Conservation (phyloP, 2,329 filamentous ascomycete genomes). For the Hawksworthiomyces lignivorus region DNA sequence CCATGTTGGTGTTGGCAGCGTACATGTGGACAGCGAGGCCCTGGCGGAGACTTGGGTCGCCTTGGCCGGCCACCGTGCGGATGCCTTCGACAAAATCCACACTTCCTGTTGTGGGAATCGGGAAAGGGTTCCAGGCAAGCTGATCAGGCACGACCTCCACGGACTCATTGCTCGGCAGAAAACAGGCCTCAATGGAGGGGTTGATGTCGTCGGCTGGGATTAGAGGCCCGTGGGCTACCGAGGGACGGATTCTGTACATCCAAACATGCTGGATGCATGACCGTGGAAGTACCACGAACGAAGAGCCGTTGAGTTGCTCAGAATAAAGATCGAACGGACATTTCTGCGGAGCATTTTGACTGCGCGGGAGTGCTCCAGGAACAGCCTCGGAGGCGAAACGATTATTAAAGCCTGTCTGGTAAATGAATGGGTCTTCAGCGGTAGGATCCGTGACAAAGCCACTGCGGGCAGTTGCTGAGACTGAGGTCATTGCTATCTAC, state of each 20-base stretch:
- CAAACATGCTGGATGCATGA: slow-evolving; percentile 23
- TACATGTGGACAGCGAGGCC: slow-evolving; percentile 42
- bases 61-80: slow-evolving; percentile 39
- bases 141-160: slow-evolving; percentile 26
- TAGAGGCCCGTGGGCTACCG: slow-evolving; percentile 21
- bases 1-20: slow-evolving; percentile 39
- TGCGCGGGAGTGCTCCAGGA: slow-evolving; percentile 34
- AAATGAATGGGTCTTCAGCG: slow-evolving; percentile 36
- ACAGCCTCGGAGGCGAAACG: slow-evolving; percentile 39
- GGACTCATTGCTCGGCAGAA: slow-evolving; percentile 36
- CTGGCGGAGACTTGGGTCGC: slow-evolving; percentile 40
- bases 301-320: slow-evolving; percentile 38
- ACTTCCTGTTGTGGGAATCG: slow-evolving; percentile 9
- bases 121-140: slow-evolving; percentile 34
- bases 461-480: slow-evolving; percentile 5
- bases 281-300: slow-evolving; percentile 23
- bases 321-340: slow-evolving; percentile 33
- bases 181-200: slow-evolving; percentile 30
- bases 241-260: slow-evolving; percentile 26
- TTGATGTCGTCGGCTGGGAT: slow-evolving; percentile 13
- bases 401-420: slow-evolving; percentile 51
- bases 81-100: slow-evolving; percentile 40
- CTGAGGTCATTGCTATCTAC: slow-evolving; percentile 14
- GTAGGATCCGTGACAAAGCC: slow-evolving; percentile 2
- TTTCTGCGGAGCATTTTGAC: slow-evolving; percentile 37